Evolutionary conservation across 345 rosid genomes (phyloP).

Genomic region (Acer saccharum): DNA sequence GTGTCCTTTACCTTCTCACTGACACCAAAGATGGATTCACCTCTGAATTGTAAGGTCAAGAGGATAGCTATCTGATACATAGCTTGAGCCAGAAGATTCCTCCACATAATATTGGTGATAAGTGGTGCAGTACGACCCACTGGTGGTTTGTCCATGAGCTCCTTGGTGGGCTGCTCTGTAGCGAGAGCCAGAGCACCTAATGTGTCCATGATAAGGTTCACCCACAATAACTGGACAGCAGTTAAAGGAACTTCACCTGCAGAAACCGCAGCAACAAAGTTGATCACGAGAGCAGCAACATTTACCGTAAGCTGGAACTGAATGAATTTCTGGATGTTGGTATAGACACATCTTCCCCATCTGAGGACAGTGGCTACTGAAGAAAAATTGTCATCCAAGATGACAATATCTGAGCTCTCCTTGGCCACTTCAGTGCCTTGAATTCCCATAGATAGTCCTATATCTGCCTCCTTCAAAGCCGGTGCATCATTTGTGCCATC

Average conservation of each 20-base stretch:
- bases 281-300: constrained; percentile 65
- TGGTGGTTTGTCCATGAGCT: constrained; percentile 62
- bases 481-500: constrained; percentile 86
- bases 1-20: constrained; percentile 56
- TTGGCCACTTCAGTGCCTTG: constrained; percentile 83
- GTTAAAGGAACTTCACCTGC: constrained; percentile 70
- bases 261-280: constrained; percentile 73
- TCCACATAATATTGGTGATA: constrained; percentile 78
- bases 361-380: constrained; percentile 61
- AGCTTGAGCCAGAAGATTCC: constrained; percentile 68
- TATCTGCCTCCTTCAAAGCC: constrained; percentile 72
- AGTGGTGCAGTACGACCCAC: constrained; percentile 69
- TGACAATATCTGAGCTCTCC: constrained; percentile 78
- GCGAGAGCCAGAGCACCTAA: constrained; percentile 77
- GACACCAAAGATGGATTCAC: constrained; percentile 55
- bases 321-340: constrained; percentile 75
- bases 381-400: constrained; percentile 75
- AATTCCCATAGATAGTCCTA: constrained; percentile 79
- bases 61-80: constrained; percentile 63
- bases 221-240: constrained; percentile 76
- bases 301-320: constrained; percentile 79
- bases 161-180: constrained; percentile 63
- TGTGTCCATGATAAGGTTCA: constrained; percentile 78
- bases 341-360: constrained; percentile 83
- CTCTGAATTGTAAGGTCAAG: constrained; percentile 63